Conservation (phyloP, 306 rosid genomes). For the Adenanthera pavonina region DNA sequence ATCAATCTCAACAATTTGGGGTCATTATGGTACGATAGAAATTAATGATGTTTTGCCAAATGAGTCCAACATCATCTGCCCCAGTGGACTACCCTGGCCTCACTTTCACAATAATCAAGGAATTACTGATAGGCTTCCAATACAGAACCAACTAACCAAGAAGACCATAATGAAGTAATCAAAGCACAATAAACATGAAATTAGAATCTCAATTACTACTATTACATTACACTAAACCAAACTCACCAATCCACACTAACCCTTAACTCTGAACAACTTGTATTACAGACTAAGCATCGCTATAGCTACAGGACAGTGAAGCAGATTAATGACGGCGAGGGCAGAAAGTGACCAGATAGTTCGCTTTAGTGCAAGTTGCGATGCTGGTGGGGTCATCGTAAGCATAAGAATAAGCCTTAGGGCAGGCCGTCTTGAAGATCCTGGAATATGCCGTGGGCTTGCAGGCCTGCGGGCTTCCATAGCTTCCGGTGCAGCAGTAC, state of each 20-base stretch:
- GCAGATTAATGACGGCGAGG: constrained; percentile 41
- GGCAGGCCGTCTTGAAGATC: constrained; percentile 91
- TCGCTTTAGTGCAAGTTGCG: constrained; percentile 79
- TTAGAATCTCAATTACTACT: not conserved
- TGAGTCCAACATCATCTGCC: not conserved
- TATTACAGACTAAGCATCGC: not conserved
- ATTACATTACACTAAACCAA: not conserved
- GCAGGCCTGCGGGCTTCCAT: constrained; percentile 82
- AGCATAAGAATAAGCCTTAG: constrained; percentile 88
- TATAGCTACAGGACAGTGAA: no score
- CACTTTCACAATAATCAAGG: constrained; percentile 9
- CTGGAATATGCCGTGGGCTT: constrained; percentile 85
- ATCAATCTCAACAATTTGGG: not conserved
- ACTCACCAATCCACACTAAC: not conserved
- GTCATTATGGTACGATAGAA: not conserved
- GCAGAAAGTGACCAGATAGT: constrained; percentile 83
- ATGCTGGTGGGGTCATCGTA: constrained; percentile 97
- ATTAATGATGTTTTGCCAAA: not conserved
- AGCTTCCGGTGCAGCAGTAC: constrained; percentile 88
- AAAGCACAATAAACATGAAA: not conserved
- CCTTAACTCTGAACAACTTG: not conserved
- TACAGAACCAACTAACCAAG: not conserved
- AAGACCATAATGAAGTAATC: not conserved
- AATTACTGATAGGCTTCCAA: not conserved
- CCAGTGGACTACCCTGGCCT: not conserved